Conservation (phyloP, 179 eudicot species). For the Camellia oleifera region DNA sequence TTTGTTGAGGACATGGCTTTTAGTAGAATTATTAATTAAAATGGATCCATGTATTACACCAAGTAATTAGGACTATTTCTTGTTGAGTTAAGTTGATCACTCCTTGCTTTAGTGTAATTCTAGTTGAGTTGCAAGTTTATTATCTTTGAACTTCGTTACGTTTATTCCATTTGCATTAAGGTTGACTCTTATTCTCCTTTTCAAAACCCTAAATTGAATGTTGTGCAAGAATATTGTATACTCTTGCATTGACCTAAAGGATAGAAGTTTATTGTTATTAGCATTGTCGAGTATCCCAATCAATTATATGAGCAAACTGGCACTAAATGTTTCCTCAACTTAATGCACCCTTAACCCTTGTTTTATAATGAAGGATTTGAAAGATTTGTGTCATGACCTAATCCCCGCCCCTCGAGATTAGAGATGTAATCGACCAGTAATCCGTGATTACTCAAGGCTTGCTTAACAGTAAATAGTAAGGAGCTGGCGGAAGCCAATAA, state of each 20-base stretch:
- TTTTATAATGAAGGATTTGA: neutral
- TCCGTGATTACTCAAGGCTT: too few relatives aligned
- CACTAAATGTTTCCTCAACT: neutral
- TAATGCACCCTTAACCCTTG: neutral
- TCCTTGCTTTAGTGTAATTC: neutral
- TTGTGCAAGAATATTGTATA: too few relatives aligned
- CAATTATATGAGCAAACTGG: neutral
- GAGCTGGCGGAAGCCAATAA: too few relatives aligned
- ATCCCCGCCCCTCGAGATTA: too few relatives aligned
- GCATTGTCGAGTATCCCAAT: too few relatives aligned
- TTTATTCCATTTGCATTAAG: neutral
- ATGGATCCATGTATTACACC: neutral
- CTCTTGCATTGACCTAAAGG: too few relatives aligned
- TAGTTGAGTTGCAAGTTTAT: neutral
- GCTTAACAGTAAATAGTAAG: too few relatives aligned
- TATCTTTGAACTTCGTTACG: neutral
- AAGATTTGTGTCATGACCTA: neutral
- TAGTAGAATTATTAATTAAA: neutral
- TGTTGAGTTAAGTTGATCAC: neutral
- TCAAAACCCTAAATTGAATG: neutral
- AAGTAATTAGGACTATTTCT: neutral
- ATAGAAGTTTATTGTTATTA: neutral
- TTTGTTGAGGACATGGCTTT: neutral
- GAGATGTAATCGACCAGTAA: too few relatives aligned
- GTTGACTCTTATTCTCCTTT: neutral